Evolutionary conservation across 2,329 filamentous ascomycete species (phyloP).

Genomic region (Pseudocercospora eumusae): DNA sequence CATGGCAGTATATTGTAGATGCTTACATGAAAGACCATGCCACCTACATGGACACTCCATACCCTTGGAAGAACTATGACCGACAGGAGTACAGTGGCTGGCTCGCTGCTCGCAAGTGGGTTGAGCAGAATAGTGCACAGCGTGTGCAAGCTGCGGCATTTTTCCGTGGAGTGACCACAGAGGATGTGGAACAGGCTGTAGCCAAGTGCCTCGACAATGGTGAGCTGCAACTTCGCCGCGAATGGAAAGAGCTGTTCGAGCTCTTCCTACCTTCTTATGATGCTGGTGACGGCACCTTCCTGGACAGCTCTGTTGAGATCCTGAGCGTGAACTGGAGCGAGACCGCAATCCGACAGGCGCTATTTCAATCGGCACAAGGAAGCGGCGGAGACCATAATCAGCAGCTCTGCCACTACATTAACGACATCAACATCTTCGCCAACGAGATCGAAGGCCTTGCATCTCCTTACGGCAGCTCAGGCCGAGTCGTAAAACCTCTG

Average conservation of each 20-base stretch:
- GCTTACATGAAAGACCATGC: slow-evolving; percentile 48
- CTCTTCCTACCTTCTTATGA: slow-evolving; percentile 22
- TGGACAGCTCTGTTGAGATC: slow-evolving; percentile 37
- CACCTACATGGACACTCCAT: slow-evolving; percentile 37
- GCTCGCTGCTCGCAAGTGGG: slow-evolving; percentile 40
- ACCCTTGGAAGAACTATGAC: slow-evolving; percentile 33
- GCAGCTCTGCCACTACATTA: slow-evolving; percentile 17
- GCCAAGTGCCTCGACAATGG: slow-evolving; percentile 38
- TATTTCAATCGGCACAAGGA: slow-evolving; percentile 19
- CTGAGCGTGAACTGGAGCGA: slow-evolving; percentile 54
- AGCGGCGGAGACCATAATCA: slow-evolving; percentile 10
- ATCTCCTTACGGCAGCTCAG: slow-evolving; percentile 32
- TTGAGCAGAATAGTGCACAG: slow-evolving; percentile 46
- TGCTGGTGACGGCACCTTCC: not conserved
- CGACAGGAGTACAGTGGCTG: slow-evolving; percentile 43
- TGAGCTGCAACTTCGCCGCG: slow-evolving; percentile 42
- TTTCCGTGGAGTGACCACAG: slow-evolving; percentile 42
- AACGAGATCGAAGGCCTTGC: slow-evolving; percentile 42
- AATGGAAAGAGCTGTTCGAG: slow-evolving; percentile 41
- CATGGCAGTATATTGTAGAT: slow-evolving; percentile 43
- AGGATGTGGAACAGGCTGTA: slow-evolving; percentile 35
- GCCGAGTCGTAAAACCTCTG: slow-evolving; percentile 29
- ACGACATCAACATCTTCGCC: slow-evolving; percentile 33
- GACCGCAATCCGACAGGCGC: slow-evolving; percentile 42
- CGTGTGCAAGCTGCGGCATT: slow-evolving; percentile 45